Base-by-base conservation (phyloP, 176 grass and related monocot species). In the Rhynchospora tenuis region DNA sequence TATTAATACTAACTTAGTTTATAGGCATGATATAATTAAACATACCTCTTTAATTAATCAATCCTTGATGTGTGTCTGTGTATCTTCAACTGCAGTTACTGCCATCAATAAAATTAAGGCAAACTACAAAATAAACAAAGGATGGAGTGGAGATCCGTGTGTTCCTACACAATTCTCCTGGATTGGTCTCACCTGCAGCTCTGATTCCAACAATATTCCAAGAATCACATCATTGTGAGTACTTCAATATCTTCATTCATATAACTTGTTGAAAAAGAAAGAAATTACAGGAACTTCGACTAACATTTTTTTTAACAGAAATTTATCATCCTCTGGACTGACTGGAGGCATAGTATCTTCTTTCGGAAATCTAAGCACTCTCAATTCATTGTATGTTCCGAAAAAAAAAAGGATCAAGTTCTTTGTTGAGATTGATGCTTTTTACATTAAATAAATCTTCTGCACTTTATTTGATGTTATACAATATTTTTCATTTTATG, bases 91-190 rank as follows among this genome's bases (percentile, higher is more conserved):
- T 59, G 31, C 50, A 89, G 90, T 88, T 56, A 71, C 28, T 87
- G 82, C 85, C 16, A 86, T 90, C 7, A 28, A 68, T 62, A 70
- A 20, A 14, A 78, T 93, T 83, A 93, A 88, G 72, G 28, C 5
- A 0, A 42, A 64, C 44, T 90, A 93, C 55, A 1, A n/a, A 28
- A 17, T 93, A 28, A 84, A 88, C 4, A 84, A 64, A 74, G 87
- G 87, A 7, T 93, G 91, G 91, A 73, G 72, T 59, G 88, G 88
- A 7, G 88, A 93, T 88, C 91, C 88, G 19, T 93, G 91, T 48
- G 48, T 26, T 29, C 91, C 91, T 2, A 64, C 28, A 47, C 4
- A 12, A 15, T 76, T 77, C 14, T 27, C 47, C 0, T 90, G 91
- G 91, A 75, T 59, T 63, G 88, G 88, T 16, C 9, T 93, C 7